Conservation (phyloP, 1,284 basidiomycete genomes). For the Ustilago vetiveriae region DNA sequence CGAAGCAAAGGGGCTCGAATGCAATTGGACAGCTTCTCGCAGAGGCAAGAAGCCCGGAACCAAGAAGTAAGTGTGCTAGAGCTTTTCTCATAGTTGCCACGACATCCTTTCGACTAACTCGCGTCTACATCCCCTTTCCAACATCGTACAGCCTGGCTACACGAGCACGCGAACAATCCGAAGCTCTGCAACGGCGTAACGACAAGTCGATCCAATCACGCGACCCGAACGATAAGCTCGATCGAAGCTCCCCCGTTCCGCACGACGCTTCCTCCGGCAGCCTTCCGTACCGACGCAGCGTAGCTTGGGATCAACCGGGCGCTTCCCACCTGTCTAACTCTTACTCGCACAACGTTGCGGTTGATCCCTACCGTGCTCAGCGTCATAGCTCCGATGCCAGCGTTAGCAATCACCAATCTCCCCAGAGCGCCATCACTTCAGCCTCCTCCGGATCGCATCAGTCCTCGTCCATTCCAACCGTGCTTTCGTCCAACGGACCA, state of each 20-base stretch:
- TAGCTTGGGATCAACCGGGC: conserved; percentile 17
- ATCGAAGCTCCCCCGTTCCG: conserved; percentile 15
- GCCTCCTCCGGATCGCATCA: conserved; percentile 23
- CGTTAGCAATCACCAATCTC: conserved; percentile 38
- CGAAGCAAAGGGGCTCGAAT: conserved; percentile 44
- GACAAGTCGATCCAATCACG: conserved; percentile 7
- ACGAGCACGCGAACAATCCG: conserved; percentile 36
- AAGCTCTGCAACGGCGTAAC: conserved; percentile 33
- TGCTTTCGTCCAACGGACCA: conserved; percentile 18
- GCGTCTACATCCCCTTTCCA: neutral
- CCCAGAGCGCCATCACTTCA: conserved; percentile 23
- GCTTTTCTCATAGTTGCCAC: too few relatives aligned
- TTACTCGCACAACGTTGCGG: conserved; percentile 2
- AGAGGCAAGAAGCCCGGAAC: conserved; percentile 47
- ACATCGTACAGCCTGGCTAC: conserved; percentile 30
- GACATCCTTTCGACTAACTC: neutral
- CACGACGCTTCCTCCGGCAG: conserved; percentile 3
- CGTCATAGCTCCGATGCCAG: conserved; percentile 37
- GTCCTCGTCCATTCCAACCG: conserved; percentile 25
- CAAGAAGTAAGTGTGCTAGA: conserved; percentile 34
- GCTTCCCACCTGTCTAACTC: conserved; percentile 1
- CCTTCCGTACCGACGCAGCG: conserved; percentile 9
- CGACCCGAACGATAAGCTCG: conserved; percentile 10
- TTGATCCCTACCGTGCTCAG: conserved; percentile 5
- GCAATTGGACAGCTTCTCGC: conserved; percentile 44